These are phyloP conservation scores for Fagopyrum homotropicum DNA, from an alignment of 148 eudicot species.

Conservation along the genomic window DNA sequence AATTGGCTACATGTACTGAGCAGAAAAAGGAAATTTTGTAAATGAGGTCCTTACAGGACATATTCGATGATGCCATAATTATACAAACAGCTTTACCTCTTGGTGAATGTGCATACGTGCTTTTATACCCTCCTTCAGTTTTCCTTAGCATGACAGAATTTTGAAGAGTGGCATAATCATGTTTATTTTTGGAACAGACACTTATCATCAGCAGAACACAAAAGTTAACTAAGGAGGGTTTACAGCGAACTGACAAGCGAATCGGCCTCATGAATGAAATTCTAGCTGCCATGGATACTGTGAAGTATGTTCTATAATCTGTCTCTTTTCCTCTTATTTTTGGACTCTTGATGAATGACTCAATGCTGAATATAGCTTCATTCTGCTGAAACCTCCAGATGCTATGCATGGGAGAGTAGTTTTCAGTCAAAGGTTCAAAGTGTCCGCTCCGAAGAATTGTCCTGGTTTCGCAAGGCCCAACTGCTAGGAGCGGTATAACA, in stretches of 20 bases:
- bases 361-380: slow-evolving; percentile 6
- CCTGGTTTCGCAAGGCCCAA: slow-evolving; percentile 84
- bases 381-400: slow-evolving; percentile 39
- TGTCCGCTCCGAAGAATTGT: slow-evolving; percentile 67
- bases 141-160: neutral
- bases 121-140: neutral
- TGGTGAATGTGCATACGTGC: neutral
- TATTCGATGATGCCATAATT: neutral
- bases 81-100: neutral
- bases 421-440: slow-evolving; percentile 76
- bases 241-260: slow-evolving; percentile 84
- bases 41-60: neutral
- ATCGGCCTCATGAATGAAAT: slow-evolving; percentile 98
- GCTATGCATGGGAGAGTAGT: slow-evolving; percentile 97
- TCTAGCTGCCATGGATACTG: slow-evolving; percentile 94
- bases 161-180: neutral
- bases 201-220: slow-evolving; percentile 68
- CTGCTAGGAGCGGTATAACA: slow-evolving; percentile 70
- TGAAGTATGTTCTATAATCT: slow-evolving; percentile 51
- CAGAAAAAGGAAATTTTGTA: neutral
- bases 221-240: slow-evolving; percentile 63
- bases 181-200: slow-evolving; percentile 35
- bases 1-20: neutral
- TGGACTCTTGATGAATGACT: neutral
- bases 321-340: slow-evolving; percentile 4